Base-by-base conservation (phyloP, 83 land plant species). In the Thuja plicata region DNA sequence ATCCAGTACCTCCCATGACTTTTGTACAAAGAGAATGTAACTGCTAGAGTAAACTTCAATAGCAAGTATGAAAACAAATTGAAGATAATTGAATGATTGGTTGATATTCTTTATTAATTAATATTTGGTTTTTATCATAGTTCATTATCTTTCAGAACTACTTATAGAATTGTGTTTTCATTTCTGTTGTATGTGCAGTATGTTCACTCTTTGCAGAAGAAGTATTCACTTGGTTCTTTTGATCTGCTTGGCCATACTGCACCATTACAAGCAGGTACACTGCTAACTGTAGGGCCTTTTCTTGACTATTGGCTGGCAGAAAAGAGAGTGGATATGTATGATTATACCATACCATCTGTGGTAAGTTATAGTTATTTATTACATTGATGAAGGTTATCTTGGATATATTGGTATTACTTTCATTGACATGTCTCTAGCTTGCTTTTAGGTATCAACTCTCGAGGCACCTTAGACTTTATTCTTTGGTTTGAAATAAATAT, bases 191-290 rank as follows among this genome's bases (percentile, higher is more conserved):
- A 86, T 83, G 15, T 62, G 88, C 94, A 94, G 96, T 94, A 95
- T 83, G 94, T 95, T 21, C 96, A 94, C 87, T 83, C 78, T 77
- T 87, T 95, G 71, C 96, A 95, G 74, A 91, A 91, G 91, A 94
- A 92, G 84, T 92, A 95, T 62, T 80, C 91, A 5, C 91, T 94
- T 34, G 91, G 94, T 74, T 95, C 95, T 24, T 95, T 94, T 86
- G 92, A 94, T 77, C 91, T 94, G 13, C 88, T 95, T 81, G 94
- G 96, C n/a, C 96, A 95, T 85, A 95, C 96, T 57, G 95, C 96
- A 15, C 96, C 96, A 21, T 91, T 90, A 19, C 96, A 95, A 81
- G 96, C 96, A 5, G 92, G 89, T 37, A 81, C 92, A 8, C 89
- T 95, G 34, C 62, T 95, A 5, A 1, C 92, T 54, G 37, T 90